phyloP scores from a whole-genome alignment of 2,329 filamentous ascomycete genomes.

The Calonectria pteridis region DNA sequence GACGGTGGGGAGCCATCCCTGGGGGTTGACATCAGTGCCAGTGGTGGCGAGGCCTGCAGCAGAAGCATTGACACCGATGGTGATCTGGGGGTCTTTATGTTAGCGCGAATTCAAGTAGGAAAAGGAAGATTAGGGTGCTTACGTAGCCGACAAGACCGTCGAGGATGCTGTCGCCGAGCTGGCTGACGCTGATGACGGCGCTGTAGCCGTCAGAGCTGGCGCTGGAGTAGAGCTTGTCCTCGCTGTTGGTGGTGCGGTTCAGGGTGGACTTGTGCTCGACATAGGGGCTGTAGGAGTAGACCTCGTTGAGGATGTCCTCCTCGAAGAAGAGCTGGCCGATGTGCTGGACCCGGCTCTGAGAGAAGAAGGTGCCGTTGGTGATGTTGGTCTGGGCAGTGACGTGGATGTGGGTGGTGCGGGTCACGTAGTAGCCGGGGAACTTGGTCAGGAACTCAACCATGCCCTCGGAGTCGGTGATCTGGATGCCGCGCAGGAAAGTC shows the following conservation, averaged over 20 bases:
- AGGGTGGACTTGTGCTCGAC: conserved; percentile 9
- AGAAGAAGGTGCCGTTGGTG: conserved; percentile 22
- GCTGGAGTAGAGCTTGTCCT: conserved; percentile 10
- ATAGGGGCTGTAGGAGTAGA: conserved; percentile 17
- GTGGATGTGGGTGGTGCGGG: conserved; percentile 27
- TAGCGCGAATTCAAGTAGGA: neutral
- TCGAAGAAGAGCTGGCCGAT: conserved; percentile 25
- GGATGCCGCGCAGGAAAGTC: conserved; percentile 23
- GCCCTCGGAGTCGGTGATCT: conserved; percentile 23
- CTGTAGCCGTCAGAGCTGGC: conserved; percentile 19
- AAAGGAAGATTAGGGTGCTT: neutral
- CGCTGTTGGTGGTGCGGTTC: conserved; percentile 21
- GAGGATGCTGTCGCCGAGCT: conserved; percentile 15
- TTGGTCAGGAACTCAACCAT: conserved; percentile 28
- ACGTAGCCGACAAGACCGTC: conserved; percentile 24
- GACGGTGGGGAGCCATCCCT: conserved; percentile 22
- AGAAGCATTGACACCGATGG: conserved; percentile 18
- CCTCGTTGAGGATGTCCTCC: conserved; percentile 16
- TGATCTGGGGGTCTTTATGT: neutral
- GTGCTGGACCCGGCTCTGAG: conserved; percentile 21
- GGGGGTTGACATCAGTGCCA: conserved; percentile 9
- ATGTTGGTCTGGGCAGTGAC: conserved; percentile 25
- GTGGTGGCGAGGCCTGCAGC: conserved; percentile 11
- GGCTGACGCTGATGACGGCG: conserved; percentile 21
- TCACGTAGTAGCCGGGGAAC: conserved; percentile 28